A percentile compares a stretch with the other conserved stretches of the same genome.
Evolutionary conservation across 192 early-diverging fungal genomes (phyloP).

Genomic region (Umbelopsis vinacea): DNA sequence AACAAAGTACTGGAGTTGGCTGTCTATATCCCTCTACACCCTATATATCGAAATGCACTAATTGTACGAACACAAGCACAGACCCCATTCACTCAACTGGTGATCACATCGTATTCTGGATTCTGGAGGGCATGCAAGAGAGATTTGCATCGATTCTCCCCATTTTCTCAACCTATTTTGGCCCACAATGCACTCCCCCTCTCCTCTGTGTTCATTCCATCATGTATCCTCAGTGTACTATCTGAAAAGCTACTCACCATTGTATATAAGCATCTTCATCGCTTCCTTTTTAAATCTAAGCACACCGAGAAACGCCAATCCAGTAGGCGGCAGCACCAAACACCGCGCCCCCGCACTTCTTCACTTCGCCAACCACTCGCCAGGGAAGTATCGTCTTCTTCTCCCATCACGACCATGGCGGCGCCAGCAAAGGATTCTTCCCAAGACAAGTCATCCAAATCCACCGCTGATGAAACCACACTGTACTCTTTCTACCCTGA

Average conservation of each 20-base stretch:
- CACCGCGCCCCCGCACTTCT: neutral
- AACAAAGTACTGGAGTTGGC: constrained; percentile 12
- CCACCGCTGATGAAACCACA: constrained; percentile 22
- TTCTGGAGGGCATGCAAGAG: constrained; percentile 26
- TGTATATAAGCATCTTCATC: constrained; percentile 28
- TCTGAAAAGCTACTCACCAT: constrained; percentile 31
- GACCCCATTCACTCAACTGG: constrained; percentile 1
- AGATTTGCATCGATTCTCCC: constrained; percentile 24
- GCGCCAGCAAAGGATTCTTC: neutral
- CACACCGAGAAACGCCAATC: neutral
- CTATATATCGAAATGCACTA: constrained; percentile 37
- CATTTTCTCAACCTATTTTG: neutral
- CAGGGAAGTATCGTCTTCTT: neutral
- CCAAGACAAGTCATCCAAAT: neutral
- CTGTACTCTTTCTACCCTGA: constrained; percentile 54
- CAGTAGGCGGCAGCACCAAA: neutral
- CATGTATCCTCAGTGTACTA: constrained; percentile 28
- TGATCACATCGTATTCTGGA: constrained; percentile 9
- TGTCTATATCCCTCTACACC: constrained; percentile 34
- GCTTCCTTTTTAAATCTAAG: constrained; percentile 8
- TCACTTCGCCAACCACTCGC: neutral
- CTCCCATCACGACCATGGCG: neutral
- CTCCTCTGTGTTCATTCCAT: constrained; percentile 35
- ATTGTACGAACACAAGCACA: constrained; percentile 35
- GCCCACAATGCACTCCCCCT: neutral